Conservation (phyloP, 2,329 filamentous ascomycete genomes). For the Chaetomiaceae sp. region DNA sequence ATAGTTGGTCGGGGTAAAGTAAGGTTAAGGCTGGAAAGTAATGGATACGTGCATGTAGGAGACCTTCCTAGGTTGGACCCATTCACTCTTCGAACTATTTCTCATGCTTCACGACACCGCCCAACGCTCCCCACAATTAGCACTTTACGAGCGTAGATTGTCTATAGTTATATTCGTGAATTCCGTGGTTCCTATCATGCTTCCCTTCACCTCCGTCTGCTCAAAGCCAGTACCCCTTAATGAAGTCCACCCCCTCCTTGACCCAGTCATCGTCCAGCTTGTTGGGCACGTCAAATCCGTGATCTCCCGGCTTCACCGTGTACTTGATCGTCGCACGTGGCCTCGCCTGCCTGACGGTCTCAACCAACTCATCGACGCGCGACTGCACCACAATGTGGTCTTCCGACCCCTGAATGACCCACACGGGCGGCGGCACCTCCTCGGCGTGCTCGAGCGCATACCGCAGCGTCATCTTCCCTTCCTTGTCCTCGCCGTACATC, state of each 20-base stretch:
- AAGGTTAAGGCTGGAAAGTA: too few relatives aligned
- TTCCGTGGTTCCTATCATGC: too few relatives aligned
- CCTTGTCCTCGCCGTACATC: slow-evolving; percentile 14
- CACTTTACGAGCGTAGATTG: too few relatives aligned
- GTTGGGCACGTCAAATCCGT: slow-evolving; percentile 17
- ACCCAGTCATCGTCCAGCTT: slow-evolving; percentile 17
- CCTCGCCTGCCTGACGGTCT: slow-evolving; percentile 3
- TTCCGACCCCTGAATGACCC: slow-evolving; percentile 19
- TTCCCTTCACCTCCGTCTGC: neutral
- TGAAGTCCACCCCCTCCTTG: slow-evolving; percentile 20
- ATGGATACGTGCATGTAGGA: too few relatives aligned
- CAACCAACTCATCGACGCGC: slow-evolving; percentile 17
- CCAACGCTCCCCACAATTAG: too few relatives aligned
- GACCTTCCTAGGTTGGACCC: too few relatives aligned
- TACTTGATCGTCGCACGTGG: slow-evolving; percentile 17
- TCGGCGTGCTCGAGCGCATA: slow-evolving; percentile 12
- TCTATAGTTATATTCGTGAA: too few relatives aligned
- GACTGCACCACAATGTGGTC: slow-evolving; percentile 14
- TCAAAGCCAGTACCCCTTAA: slow-evolving; percentile 19
- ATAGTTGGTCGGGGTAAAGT: too few relatives aligned
- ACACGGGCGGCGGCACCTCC: slow-evolving; percentile 14
- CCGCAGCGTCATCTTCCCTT: slow-evolving; percentile 13
- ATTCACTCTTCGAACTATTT: too few relatives aligned
- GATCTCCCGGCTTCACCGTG: slow-evolving; percentile 15
- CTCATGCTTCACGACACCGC: too few relatives aligned